Conservation (phyloP, 2,329 filamentous ascomycete genomes). For the Talaromyces albobiverticillius region DNA sequence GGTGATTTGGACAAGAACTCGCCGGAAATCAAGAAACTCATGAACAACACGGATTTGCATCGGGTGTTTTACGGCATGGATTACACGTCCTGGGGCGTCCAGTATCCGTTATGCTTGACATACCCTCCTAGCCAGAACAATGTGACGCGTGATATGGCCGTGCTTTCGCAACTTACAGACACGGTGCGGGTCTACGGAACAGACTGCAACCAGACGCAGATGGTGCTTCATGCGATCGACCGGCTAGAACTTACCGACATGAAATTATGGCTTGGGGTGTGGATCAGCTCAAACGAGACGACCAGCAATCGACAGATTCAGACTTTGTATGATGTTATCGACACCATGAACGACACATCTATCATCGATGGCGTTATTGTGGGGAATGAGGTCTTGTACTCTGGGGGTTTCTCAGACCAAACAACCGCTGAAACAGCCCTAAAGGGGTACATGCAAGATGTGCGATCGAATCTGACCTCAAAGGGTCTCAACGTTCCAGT, state of each 20-base stretch:
- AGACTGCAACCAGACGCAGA: slow-evolving; percentile 95
- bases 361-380: slow-evolving; percentile 62
- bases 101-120: slow-evolving; percentile 78
- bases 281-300: slow-evolving; percentile 79
- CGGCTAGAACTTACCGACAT: slow-evolving; percentile 68
- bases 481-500: slow-evolving; percentile 70
- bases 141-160: slow-evolving; percentile 83
- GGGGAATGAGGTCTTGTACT: slow-evolving; percentile 63
- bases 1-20: slow-evolving; percentile 74
- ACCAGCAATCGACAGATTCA: slow-evolving; percentile 78
- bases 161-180: slow-evolving; percentile 86
- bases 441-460: slow-evolving; percentile 61
- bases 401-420: slow-evolving; percentile 40
- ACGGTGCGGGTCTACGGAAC: slow-evolving; percentile 87
- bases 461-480: slow-evolving; percentile 68
- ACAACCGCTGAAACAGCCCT: slow-evolving; percentile 67
- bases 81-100: slow-evolving; percentile 87
- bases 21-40: slow-evolving; percentile 71
- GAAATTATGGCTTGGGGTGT: slow-evolving; percentile 93
- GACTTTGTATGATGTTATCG: slow-evolving; percentile 81
- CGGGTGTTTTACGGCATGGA: slow-evolving; percentile 95
- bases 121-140: slow-evolving; percentile 89
- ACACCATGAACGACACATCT: slow-evolving; percentile 44
- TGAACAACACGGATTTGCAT: slow-evolving; percentile 79
- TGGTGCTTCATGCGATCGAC: slow-evolving; percentile 81